Percentiles rank a stretch among this genome's conserved stretches.
phyloP scores from a whole-genome alignment of 805 yeast species.

The Wickerhamiella bombiphila region DNA sequence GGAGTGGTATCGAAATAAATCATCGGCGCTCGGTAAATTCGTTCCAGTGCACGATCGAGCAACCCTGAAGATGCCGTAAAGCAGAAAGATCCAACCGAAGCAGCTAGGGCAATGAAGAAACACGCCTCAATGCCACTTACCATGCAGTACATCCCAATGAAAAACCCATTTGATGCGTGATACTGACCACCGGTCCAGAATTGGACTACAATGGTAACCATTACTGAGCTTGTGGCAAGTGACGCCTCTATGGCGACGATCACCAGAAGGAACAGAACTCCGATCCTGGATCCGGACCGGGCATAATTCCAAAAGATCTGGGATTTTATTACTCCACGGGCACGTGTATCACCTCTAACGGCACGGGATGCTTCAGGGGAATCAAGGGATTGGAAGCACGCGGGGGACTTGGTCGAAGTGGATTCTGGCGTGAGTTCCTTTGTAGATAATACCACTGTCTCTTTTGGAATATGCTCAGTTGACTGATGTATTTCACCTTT shows the following conservation, averaged over 20 bases:
- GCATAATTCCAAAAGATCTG: neutral
- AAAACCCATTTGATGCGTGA: neutral
- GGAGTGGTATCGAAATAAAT: constrained; percentile 71
- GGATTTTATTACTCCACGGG: neutral
- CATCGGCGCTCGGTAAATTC: constrained; percentile 63
- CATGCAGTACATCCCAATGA: neutral
- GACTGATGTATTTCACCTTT: neutral
- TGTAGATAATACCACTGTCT: neutral
- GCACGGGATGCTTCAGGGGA: neutral
- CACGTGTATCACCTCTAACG: neutral
- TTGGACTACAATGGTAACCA: neutral
- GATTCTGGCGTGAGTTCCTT: neutral
- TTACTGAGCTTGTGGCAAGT: neutral
- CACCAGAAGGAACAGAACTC: neutral
- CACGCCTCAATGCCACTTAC: neutral
- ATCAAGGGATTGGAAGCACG: no score
- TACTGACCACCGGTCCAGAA: neutral
- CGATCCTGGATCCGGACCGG: neutral
- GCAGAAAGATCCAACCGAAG: constrained; percentile 19
- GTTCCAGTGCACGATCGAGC: constrained; percentile 44
- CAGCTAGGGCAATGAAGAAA: neutral
- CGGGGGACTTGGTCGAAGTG: no score
- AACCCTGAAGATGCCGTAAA: constrained; percentile 38
- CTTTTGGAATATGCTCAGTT: neutral
- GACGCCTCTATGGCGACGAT: neutral